These are phyloP conservation scores for Plasmodium gonderi DNA, from an alignment of 169 alveolate genomes.

Conservation along the genomic window DNA sequence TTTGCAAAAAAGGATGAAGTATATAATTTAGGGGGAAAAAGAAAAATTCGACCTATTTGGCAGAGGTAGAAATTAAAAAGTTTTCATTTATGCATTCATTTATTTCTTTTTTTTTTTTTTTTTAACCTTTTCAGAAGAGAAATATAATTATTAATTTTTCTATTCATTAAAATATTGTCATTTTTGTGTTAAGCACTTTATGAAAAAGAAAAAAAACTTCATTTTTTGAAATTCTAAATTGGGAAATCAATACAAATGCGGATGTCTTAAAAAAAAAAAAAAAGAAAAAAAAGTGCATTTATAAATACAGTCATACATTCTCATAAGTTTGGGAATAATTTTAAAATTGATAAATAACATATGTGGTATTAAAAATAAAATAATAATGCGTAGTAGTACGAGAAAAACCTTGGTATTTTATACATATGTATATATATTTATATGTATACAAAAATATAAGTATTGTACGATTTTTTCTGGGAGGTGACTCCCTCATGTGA, in stretches of 20 bases:
- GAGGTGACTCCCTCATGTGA: background rate
- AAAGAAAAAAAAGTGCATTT: too few relatives aligned
- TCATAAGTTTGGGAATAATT: background rate
- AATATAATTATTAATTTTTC: background rate
- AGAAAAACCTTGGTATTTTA: background rate
- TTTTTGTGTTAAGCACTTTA: background rate
- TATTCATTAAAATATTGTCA: background rate
- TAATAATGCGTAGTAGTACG: background rate
- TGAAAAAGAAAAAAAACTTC: background rate
- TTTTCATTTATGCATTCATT: too few relatives aligned
- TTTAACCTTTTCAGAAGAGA: background rate
- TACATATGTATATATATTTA: background rate
- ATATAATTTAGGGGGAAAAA: background rate
- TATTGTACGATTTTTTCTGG: background rate
- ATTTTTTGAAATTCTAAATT: background rate
- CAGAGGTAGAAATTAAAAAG: background rate
- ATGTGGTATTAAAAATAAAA: background rate
- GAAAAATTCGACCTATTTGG: background rate
- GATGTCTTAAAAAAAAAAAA: background rate
- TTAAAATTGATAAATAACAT: background rate
- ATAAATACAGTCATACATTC: background rate
- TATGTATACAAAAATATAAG: too few relatives aligned
- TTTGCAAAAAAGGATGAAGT: background rate
- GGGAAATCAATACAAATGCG: background rate
- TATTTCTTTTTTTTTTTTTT: too few relatives aligned